Percentiles rank a stretch among this genome's conserved stretches.
Evolutionary conservation across 116 monocot genomes (phyloP).

Genomic region (Posidonia oceanica): DNA sequence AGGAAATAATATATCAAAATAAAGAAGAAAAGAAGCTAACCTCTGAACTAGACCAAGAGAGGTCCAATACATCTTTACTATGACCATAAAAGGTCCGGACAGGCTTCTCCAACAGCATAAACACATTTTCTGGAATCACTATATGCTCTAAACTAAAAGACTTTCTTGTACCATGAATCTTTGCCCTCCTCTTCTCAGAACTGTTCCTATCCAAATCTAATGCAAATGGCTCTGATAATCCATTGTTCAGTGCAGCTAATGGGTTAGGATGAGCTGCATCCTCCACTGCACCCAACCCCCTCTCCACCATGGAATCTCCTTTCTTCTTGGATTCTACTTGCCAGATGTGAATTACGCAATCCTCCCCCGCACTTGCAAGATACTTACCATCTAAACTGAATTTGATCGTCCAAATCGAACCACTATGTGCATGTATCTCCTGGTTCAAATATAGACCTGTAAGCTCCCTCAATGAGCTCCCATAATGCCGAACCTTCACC

Average conservation of each 20-base stretch:
- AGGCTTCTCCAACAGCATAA: constrained; percentile 60
- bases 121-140: constrained; percentile 64
- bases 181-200: constrained; percentile 51
- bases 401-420: constrained; percentile 66
- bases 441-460: constrained; percentile 54
- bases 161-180: constrained; percentile 6
- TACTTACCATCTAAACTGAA: constrained; percentile 67
- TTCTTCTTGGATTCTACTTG: constrained; percentile 35
- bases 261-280: constrained; percentile 16
- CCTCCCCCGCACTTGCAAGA: constrained; percentile 81
- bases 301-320: constrained; percentile 15
- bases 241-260: constrained; percentile 18
- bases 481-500: constrained; percentile 57
- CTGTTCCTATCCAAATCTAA: constrained; percentile 24
- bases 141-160: constrained; percentile 45
- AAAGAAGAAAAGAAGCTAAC: constrained; percentile 16
- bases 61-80: constrained; percentile 53
- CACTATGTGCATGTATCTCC: constrained; percentile 56
- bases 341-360: constrained; percentile 76
- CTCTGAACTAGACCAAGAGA: constrained; percentile 84
- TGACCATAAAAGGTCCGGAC: constrained; percentile 55
- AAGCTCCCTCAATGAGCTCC: constrained; percentile 62
- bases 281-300: constrained; percentile 9
- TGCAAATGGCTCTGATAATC: constrained; percentile 20
- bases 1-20: background rate